phyloP scores from a whole-genome alignment of 305 asterid genomes.

The Rubia tinctorum region DNA sequence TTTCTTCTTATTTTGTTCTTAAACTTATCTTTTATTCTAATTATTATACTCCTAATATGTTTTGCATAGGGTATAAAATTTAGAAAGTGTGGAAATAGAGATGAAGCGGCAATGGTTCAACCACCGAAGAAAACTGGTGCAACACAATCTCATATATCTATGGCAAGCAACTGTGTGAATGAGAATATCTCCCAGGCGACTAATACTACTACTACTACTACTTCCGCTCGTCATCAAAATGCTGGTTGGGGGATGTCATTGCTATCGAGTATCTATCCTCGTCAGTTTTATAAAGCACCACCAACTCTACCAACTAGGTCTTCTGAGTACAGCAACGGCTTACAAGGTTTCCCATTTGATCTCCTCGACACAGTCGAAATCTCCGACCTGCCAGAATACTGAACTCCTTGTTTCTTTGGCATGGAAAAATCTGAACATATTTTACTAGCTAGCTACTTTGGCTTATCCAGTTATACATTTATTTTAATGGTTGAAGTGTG shows the following conservation, averaged over 20 bases:
- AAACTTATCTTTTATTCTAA: neutral
- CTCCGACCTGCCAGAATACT: constrained; percentile 13
- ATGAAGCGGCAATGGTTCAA: neutral
- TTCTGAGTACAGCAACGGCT: neutral
- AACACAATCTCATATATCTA: neutral
- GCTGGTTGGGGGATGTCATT: neutral
- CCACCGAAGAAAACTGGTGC: neutral
- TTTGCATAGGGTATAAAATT: constrained; percentile 7
- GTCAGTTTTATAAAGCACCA: neutral
- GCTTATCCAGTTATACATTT: neutral
- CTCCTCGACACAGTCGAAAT: constrained; percentile 1
- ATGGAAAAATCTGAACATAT: neutral
- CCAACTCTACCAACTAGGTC: neutral
- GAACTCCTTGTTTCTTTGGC: neutral
- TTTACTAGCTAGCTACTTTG: too few species aligned
- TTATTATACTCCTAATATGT: neutral
- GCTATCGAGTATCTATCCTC: neutral
- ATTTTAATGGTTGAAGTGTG: too few species aligned
- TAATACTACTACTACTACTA: neutral
- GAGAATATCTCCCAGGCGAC: neutral
- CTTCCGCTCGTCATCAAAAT: neutral
- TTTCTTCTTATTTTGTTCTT: too few species aligned
- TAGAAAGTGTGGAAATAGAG: constrained; percentile 4
- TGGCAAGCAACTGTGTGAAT: neutral
- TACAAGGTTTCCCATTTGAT: constrained; percentile 17